Percentiles rank a stretch among this genome's conserved stretches.
Conservation (phyloP, 2,329 filamentous ascomycete species). For the Colletotrichum tabaci region DNA sequence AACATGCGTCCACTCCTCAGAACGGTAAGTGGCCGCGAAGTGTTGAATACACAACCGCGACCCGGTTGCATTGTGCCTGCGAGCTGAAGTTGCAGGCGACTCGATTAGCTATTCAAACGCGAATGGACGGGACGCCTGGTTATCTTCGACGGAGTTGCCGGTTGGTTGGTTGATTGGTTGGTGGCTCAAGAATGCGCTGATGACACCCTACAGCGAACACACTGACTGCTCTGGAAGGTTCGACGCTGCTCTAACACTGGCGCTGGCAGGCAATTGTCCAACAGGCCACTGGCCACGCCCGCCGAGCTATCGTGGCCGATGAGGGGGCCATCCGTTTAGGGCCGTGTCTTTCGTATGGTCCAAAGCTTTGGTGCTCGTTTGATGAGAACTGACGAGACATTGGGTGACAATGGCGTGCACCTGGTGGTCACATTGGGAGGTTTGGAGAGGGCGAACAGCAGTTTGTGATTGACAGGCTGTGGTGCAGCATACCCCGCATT, state of each 20-base stretch:
- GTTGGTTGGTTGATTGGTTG: not conserved
- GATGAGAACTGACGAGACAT: slow-evolving; percentile 6
- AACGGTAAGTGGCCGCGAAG: slow-evolving; percentile 28
- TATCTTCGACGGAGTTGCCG: not conserved
- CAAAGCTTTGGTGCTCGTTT: not conserved
- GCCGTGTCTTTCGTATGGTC: slow-evolving; percentile 1
- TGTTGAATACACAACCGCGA: slow-evolving; percentile 15
- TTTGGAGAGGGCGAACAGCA: slow-evolving; percentile 12
- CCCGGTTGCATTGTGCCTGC: slow-evolving; percentile 11
- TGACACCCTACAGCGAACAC: not conserved
- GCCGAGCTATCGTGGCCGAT: not conserved
- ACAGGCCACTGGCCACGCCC: slow-evolving; percentile 20
- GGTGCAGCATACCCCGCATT: slow-evolving; percentile 25
- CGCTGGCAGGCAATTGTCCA: slow-evolving; percentile 9
- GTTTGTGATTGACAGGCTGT: slow-evolving; percentile 14
- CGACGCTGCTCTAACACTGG: not conserved
- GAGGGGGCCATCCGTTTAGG: too few relatives aligned
- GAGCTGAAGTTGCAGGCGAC: slow-evolving; percentile 15
- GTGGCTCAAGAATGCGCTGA: slow-evolving; percentile 4
- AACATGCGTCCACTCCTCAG: slow-evolving; percentile 12
- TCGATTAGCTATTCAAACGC: slow-evolving; percentile 16
- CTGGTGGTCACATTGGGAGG: not conserved
- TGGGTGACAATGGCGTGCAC: not conserved
- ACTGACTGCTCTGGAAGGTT: too few relatives aligned
- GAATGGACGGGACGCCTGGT: slow-evolving; percentile 6